phyloP scores from a whole-genome alignment of 2,329 filamentous ascomycete species.

The Microsporum audouinii region DNA sequence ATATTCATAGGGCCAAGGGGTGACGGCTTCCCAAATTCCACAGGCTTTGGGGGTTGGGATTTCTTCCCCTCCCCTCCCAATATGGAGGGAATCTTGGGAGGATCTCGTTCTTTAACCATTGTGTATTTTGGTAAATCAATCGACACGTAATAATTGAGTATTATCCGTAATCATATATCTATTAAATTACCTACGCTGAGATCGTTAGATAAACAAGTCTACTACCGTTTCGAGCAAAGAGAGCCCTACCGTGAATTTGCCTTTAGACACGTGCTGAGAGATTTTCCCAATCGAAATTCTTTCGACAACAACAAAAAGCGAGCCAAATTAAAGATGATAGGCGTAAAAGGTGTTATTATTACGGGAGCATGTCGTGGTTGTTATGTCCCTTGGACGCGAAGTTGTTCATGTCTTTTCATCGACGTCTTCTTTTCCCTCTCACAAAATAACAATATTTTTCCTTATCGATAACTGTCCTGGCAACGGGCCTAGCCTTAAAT shows the following conservation, averaged over 20 bases:
- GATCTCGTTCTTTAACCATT: slow-evolving; percentile 45
- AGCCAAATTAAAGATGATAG: no score
- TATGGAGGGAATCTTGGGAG: slow-evolving; percentile 28
- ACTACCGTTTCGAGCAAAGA: no score
- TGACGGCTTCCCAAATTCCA: slow-evolving; percentile 50
- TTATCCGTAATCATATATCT: neutral
- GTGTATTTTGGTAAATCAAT: slow-evolving; percentile 12
- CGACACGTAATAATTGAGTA: neutral
- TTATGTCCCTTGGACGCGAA: neutral
- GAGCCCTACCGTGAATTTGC: no score
- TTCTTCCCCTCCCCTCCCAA: slow-evolving; percentile 28
- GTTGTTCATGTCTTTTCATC: neutral
- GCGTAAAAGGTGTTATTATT: neutral
- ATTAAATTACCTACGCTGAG: neutral
- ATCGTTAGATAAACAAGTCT: no score
- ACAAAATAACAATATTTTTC: neutral
- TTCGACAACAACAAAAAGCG: no score
- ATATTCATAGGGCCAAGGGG: slow-evolving; percentile 34
- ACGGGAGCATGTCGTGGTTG: neutral
- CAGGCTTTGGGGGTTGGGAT: slow-evolving; percentile 26
- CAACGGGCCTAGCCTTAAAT: neutral
- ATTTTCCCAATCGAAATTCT: no score
- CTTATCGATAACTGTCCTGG: slow-evolving; percentile 2
- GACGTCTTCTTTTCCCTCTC: neutral
- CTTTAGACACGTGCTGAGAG: no score